Base-by-base conservation (phyloP, 2,329 filamentous ascomycete genomes). In the Nothophoma quercina region DNA sequence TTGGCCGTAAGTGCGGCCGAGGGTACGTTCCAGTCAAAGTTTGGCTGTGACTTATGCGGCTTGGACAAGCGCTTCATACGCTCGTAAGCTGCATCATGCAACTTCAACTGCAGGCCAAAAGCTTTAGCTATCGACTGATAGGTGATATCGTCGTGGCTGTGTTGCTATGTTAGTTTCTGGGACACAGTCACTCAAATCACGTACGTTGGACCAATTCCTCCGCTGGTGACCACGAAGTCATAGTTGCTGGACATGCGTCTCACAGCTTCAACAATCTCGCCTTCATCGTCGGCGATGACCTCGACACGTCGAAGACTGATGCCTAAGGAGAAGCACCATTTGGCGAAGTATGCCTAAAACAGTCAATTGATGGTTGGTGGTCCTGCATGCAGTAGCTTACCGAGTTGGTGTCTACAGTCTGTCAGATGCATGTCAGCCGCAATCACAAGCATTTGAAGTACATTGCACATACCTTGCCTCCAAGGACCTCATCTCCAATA, bases 401-500 rank as follows among this genome's bases (percentile, higher is more conserved):
- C 47, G 83, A 87, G 71, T 88, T 89, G 51, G 85, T 86, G 74
- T 87, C 85, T 58, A 86, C 79, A 33, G 85, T 88, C 84, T 87
- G 39, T 22, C 30, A 45, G 40, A 51, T 28, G 28, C 52, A 44
- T 25, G 53, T 71, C 58, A 71, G 68, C 61, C 55, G 34, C 18
- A n/a, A 23, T n/a, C 15, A 16, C 8, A 42, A 41, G 28, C 23
- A 16, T 22, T 13, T 15, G 9, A 36, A 25, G 18, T 39, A 2
- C 6, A 21, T 2, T 36, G 23, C 38, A 51, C 79, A 59, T 73
- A 91, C 93, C 88, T 98, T 98, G 65, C 95, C 93, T 18, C 92
- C 93, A 4, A 98, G 81, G 5, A 98, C 92, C 75, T 97, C 93
- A 77, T 98, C 93, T n/a, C 93, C 93, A 66, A 99, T 98, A 55